These are phyloP conservation scores for Ambispora gerdemannii DNA, from an alignment of 192 early-diverging fungal genomes.

Conservation along the genomic window DNA sequence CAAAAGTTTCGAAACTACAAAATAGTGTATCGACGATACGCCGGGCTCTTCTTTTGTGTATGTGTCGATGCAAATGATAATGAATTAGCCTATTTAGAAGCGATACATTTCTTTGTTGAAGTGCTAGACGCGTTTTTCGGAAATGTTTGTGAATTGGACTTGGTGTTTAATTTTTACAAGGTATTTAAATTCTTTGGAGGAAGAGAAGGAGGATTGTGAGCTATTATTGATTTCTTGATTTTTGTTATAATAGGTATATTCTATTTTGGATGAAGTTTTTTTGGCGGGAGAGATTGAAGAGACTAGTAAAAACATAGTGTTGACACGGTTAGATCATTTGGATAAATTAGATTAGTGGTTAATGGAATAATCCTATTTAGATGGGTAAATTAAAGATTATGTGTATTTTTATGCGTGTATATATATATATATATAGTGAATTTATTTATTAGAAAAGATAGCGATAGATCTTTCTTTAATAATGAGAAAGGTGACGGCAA, in stretches of 20 bases:
- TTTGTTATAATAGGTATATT: slow-evolving; percentile 68
- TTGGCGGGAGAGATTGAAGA: slow-evolving; percentile 98
- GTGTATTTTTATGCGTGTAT: too few relatives aligned
- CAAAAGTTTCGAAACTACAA: slow-evolving; percentile 93
- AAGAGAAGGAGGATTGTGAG: too few relatives aligned
- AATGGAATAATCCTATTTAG: too few relatives aligned
- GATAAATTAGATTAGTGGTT: slow-evolving; percentile 62
- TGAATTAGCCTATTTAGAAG: slow-evolving; percentile 91
- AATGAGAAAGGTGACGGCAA: background rate
- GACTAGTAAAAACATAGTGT: slow-evolving; percentile 77
- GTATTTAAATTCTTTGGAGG: too few relatives aligned
- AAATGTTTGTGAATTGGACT: slow-evolving; percentile 97
- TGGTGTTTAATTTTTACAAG: slow-evolving; percentile 98
- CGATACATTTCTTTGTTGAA: slow-evolving; percentile 99
- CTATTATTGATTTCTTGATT: too few relatives aligned
- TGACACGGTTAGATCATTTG: slow-evolving; percentile 73
- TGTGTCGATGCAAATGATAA: slow-evolving; percentile 99
- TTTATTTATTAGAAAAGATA: too few relatives aligned
- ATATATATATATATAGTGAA: too few relatives aligned
- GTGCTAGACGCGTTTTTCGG: slow-evolving; percentile 97
- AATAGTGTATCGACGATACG: slow-evolving; percentile 97
- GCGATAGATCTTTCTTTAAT: too few relatives aligned
- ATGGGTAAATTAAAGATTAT: too few relatives aligned
- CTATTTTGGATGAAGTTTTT: slow-evolving; percentile 96
- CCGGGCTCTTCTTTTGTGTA: slow-evolving; percentile 98